Evolutionary conservation across 1,284 basidiomycete genomes (phyloP).

Genomic region (Heterobasidion annosum): DNA sequence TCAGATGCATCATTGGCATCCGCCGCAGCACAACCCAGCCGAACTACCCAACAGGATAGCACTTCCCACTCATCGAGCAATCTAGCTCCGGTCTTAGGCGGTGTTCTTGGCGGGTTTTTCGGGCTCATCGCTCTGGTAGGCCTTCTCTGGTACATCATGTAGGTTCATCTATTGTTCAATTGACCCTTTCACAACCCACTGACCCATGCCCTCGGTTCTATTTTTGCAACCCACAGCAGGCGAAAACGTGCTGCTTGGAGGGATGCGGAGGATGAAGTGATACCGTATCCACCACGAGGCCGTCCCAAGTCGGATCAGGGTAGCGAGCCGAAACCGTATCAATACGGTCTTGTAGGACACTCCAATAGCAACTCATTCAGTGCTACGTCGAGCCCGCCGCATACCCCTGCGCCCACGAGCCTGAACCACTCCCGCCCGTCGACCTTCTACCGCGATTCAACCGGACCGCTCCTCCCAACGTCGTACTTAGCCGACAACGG

Average conservation of each 20-base stretch:
- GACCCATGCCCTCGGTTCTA: neutral
- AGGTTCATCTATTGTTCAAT: constrained; percentile 1
- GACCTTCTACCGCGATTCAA: constrained; percentile 1
- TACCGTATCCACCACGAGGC: constrained; percentile 9
- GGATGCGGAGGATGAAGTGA: constrained; percentile 7
- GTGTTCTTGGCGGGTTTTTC: constrained; percentile 13
- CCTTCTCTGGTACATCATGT: constrained; percentile 13
- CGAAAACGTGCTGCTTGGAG: neutral
- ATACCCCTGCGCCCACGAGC: constrained; percentile 1
- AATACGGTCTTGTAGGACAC: constrained; percentile 15
- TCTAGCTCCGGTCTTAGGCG: constrained; percentile 12
- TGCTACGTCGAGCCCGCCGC: neutral
- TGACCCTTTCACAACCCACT: neutral
- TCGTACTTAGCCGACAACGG: neutral
- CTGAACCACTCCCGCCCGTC: neutral
- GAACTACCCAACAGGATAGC: neutral
- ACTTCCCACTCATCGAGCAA: neutral
- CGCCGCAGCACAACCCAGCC: neutral
- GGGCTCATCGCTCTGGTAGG: constrained; percentile 10
- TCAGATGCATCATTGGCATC: neutral
- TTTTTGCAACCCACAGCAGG: neutral
- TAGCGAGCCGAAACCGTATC: constrained; percentile 15
- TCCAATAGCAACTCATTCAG: neutral
- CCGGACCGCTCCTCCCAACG: neutral
- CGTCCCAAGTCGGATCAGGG: neutral